phyloP scores from a whole-genome alignment of 306 rosid genomes.

The Vigna hirtella region DNA sequence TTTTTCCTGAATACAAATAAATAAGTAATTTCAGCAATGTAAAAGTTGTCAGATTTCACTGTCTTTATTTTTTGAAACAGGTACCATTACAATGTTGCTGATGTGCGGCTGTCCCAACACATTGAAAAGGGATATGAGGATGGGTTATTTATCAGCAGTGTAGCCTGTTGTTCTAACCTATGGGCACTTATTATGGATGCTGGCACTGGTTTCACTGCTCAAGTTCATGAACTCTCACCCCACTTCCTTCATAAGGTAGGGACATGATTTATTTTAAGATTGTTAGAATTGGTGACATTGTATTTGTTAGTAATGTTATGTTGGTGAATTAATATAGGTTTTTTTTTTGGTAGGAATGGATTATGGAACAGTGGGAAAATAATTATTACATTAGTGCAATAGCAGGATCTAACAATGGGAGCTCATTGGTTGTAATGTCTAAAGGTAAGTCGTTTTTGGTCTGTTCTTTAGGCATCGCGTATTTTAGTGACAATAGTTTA shows the following conservation, averaged over 20 bases:
- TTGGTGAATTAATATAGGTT: slow-evolving; percentile 47
- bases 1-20: slow-evolving; percentile 25
- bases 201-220: slow-evolving; percentile 80
- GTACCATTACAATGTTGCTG: slow-evolving; percentile 94
- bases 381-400: slow-evolving; percentile 81
- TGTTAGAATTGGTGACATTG: neutral
- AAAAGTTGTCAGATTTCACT: neutral
- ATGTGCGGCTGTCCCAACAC: slow-evolving; percentile 79
- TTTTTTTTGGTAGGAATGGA: slow-evolving; percentile 85
- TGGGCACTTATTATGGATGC: slow-evolving; percentile 98
- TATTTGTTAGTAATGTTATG: slow-evolving; percentile 3
- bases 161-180: slow-evolving; percentile 72
- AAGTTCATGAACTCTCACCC: slow-evolving; percentile 81
- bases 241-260: slow-evolving; percentile 84
- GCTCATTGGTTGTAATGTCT: slow-evolving; percentile 91
- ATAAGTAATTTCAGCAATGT: neutral
- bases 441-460: slow-evolving; percentile 57
- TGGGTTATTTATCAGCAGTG: slow-evolving; percentile 79
- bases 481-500: slow-evolving; percentile 1
- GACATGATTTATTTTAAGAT: slow-evolving; percentile 10
- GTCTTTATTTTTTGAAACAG: slow-evolving; percentile 3
- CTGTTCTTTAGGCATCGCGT: neutral
- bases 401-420: slow-evolving; percentile 82
- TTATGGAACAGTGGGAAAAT: slow-evolving; percentile 93
- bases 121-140: slow-evolving; percentile 86